Percentiles rank a stretch among this genome's conserved stretches.
These are phyloP conservation scores for Pseudoperonospora humuli DNA, from an alignment of 352 stramenopile genomes.

Conservation along the genomic window DNA sequence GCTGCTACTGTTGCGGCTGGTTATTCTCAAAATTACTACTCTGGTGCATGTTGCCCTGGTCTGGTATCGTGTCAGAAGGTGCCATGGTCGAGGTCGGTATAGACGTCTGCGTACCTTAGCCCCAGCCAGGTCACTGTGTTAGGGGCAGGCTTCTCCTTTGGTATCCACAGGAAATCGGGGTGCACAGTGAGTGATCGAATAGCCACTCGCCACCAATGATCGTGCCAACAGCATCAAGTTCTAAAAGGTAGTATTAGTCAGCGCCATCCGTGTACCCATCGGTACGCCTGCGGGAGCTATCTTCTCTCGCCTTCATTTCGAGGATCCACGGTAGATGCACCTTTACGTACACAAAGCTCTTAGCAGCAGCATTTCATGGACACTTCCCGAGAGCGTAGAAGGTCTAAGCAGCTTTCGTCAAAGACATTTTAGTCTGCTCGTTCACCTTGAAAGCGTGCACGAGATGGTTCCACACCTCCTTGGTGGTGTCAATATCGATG, in stretches of 20 bases:
- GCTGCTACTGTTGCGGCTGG: too few relatives aligned
- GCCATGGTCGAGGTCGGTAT: too few relatives aligned
- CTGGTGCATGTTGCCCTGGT: too few relatives aligned
- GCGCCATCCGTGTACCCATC: conserved; percentile 16
- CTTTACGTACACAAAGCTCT: conserved; percentile 38
- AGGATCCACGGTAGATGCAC: conserved; percentile 37
- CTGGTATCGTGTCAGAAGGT: too few relatives aligned
- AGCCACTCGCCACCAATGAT: conserved; percentile 44
- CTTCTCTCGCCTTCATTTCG: too few relatives aligned
- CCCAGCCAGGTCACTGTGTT: conserved; percentile 14
- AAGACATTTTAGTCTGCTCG: conserved; percentile 22
- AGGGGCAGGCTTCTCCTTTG: conserved; percentile 17
- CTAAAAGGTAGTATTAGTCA: conserved; percentile 38
- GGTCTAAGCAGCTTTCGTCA: conserved; percentile 24
- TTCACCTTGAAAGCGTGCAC: conserved; percentile 42
- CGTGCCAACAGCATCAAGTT: conserved; percentile 25
- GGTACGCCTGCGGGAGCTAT: too few relatives aligned
- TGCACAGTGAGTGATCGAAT: conserved; percentile 26
- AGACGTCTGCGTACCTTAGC: conserved; percentile 24
- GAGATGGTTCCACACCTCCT: conserved; percentile 58
- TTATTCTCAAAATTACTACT: too few relatives aligned
- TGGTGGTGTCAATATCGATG: conserved; percentile 24
- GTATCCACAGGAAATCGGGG: conserved; percentile 38
- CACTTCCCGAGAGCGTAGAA: conserved; percentile 37
- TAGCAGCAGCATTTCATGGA: conserved; percentile 39